Percentiles rank a stretch among this genome's conserved stretches.
These are phyloP conservation scores for Zizania latifolia DNA, from an alignment of 176 grass and related monocot genomes.

Conservation along the genomic window DNA sequence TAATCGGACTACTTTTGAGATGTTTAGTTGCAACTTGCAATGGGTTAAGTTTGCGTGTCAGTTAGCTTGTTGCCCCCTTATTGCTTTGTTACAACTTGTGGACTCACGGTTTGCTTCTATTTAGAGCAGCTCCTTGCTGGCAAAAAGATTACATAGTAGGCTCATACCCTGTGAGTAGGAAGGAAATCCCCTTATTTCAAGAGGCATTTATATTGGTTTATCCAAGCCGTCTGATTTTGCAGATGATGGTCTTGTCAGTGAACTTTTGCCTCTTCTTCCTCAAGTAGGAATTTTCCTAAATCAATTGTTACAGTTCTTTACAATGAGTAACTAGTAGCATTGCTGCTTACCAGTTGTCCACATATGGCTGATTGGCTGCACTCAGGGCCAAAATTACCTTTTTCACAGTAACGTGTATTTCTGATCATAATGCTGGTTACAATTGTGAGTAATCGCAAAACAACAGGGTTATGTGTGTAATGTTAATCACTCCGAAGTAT, in stretches of 20 bases:
- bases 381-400: background rate
- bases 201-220: background rate
- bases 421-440: background rate
- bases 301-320: too few relatives aligned
- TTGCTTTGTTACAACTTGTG: background rate
- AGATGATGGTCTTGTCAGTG: background rate
- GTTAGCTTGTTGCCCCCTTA: background rate
- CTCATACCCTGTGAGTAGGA: background rate
- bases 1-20: background rate
- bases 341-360: background rate
- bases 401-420: background rate
- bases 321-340: too few relatives aligned
- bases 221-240: background rate
- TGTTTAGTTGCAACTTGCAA: too few relatives aligned
- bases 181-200: background rate
- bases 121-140: too few relatives aligned
- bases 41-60: background rate
- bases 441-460: background rate
- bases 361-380: constrained; percentile 10
- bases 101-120: too few relatives aligned
- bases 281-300: background rate
- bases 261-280: background rate
- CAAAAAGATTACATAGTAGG: background rate
- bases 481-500: background rate
- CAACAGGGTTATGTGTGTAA: background rate